These are phyloP conservation scores for Gaultheria prostrata DNA, from an alignment of 148 eudicot genomes.

Conservation along the genomic window DNA sequence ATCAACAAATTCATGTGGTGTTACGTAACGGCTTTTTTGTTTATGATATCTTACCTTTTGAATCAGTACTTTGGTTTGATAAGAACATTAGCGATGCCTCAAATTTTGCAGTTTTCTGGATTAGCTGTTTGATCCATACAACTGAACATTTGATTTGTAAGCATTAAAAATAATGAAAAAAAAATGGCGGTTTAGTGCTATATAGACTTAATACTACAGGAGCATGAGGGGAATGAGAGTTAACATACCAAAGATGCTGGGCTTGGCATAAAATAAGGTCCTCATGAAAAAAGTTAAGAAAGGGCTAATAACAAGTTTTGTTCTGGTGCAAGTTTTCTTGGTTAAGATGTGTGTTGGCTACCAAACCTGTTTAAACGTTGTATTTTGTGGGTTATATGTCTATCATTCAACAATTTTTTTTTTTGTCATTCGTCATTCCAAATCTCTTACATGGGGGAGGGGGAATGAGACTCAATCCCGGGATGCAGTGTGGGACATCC, in stretches of 20 bases:
- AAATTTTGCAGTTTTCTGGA: background rate
- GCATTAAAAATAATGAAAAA: background rate
- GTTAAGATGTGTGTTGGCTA: conserved; percentile 1
- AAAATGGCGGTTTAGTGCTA: background rate
- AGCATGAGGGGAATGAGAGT: background rate
- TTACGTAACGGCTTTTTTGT: background rate
- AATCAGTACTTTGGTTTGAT: background rate
- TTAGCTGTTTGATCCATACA: background rate
- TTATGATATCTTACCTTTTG: background rate
- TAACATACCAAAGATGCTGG: background rate
- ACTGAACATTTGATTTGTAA: background rate
- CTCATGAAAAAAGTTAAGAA: background rate
- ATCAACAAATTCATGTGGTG: background rate
- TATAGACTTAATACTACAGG: background rate
- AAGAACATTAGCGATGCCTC: background rate
- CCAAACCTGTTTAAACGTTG: background rate
- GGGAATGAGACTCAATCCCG: too few species aligned
- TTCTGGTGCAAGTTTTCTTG: background rate
- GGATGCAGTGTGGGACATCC: too few species aligned
- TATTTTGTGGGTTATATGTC: background rate
- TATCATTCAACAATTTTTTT: background rate
- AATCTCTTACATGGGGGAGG: too few species aligned
- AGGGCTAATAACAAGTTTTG: background rate
- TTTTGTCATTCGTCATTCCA: too few species aligned
- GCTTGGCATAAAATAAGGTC: background rate